Percentiles rank a stretch among this genome's conserved stretches.
Evolutionary conservation across 805 yeast genomes (phyloP).

Genomic region (Candida verbasci): DNA sequence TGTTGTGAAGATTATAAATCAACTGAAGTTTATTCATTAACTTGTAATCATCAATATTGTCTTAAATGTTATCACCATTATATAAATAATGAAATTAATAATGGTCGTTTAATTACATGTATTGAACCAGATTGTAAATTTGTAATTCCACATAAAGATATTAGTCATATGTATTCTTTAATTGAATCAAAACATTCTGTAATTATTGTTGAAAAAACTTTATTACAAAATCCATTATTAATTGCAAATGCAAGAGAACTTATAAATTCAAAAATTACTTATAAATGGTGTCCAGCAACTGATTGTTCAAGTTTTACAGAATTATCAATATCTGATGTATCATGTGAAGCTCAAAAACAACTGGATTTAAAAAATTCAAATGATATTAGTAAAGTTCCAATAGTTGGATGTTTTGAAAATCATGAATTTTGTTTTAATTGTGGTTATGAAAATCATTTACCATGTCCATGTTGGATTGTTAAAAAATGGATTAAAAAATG

Average conservation of each 20-base stretch:
- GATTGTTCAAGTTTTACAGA: conserved; percentile 66
- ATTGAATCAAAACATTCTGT: conserved; percentile 8
- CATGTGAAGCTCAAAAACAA: conserved; percentile 3
- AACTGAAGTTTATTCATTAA: conserved; percentile 42
- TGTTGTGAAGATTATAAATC: conserved; percentile 58
- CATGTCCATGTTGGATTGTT: conserved; percentile 73
- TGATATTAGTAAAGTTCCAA: conserved; percentile 44
- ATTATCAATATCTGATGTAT: conserved; percentile 8
- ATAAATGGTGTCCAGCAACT: conserved; percentile 81
- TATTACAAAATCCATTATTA: conserved; percentile 30
- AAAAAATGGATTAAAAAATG: conserved; percentile 74
- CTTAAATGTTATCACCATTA: conserved; percentile 62
- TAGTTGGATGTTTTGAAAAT: conserved; percentile 60
- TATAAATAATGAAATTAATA: conserved; percentile 38
- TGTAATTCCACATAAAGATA: conserved; percentile 39
- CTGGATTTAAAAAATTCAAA: conserved; percentile 18
- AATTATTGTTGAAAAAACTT: conserved; percentile 12
- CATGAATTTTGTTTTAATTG: conserved; percentile 82
- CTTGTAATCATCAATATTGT: conserved; percentile 74
- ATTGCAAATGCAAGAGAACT: conserved; percentile 42
- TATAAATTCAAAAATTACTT: conserved; percentile 45
- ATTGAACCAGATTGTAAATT: conserved; percentile 54
- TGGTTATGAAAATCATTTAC: conserved; percentile 70
- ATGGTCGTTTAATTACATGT: conserved; percentile 55
- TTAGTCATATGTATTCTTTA: conserved; percentile 16